These are phyloP conservation scores for Ceratobasidium sp. DNA, from an alignment of 1,284 basidiomycete species.

Conservation along the genomic window DNA sequence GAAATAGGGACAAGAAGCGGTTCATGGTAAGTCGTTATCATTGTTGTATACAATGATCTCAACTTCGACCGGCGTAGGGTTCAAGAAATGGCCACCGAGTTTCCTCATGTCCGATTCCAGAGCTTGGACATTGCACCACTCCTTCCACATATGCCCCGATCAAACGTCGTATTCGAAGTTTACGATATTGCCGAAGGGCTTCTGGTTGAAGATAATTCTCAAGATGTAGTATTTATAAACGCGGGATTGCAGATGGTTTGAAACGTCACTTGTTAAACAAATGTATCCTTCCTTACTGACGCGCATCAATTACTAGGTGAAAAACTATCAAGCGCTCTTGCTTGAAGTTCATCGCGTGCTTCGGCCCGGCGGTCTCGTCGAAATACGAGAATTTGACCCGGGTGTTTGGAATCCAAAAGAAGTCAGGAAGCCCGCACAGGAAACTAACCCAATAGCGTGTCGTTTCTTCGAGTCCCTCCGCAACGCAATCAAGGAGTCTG, in stretches of 20 bases:
- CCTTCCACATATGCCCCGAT: neutral
- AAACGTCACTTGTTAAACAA: no score
- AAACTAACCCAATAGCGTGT: neutral
- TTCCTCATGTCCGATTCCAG: constrained; percentile 19
- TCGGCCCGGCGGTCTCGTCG: constrained; percentile 5
- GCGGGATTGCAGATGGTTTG: neutral
- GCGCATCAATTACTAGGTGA: no score
- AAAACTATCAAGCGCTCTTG: neutral
- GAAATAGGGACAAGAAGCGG: neutral
- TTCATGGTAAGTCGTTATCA: neutral
- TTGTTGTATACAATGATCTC: neutral
- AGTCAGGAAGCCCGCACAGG: neutral
- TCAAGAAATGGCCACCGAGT: constrained; percentile 21
- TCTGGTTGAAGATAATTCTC: neutral
- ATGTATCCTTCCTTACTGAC: no score
- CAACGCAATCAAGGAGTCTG: neutral
- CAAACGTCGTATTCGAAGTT: constrained; percentile 6
- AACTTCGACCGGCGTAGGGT: neutral
- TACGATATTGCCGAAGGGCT: constrained; percentile 10
- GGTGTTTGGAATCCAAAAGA: constrained; percentile 3
- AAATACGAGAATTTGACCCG: neutral
- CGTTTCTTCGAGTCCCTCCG: neutral
- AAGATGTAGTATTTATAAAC: constrained; percentile 18
- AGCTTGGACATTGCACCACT: constrained; percentile 5
- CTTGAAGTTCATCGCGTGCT: constrained; percentile 17